Percentiles rank a stretch among this genome's conserved stretches.
Evolutionary conservation across 176 grass and related monocot species (phyloP).

Genomic region (Triticum timopheevii): DNA sequence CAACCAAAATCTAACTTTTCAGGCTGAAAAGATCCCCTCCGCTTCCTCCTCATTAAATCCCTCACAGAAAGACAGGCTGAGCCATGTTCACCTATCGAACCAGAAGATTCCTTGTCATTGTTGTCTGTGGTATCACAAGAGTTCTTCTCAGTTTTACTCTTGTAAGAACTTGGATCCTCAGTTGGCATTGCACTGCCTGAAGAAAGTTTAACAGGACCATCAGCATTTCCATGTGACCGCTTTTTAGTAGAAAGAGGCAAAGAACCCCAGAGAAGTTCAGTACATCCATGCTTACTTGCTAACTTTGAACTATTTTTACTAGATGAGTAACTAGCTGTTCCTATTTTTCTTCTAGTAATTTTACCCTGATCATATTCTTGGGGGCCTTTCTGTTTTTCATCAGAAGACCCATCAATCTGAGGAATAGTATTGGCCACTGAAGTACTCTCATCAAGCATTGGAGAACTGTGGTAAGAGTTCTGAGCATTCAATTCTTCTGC

Average conservation of each 20-base stretch:
- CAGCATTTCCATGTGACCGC: conserved; percentile 28
- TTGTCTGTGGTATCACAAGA: conserved; percentile 23
- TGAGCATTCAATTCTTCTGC: conserved; percentile 40
- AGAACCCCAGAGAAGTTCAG: conserved; percentile 56
- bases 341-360: conserved; percentile 34
- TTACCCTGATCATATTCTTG: conserved; percentile 40
- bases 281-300: conserved; percentile 41
- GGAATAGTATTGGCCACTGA: conserved; percentile 56
- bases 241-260: conserved; percentile 74
- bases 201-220: conserved; percentile 32
- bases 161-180: conserved; percentile 23
- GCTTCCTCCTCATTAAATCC: conserved; percentile 71
- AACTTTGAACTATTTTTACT: conserved; percentile 40
- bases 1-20: conserved; percentile 62
- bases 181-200: conserved; percentile 23
- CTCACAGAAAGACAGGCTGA: conserved; percentile 60
- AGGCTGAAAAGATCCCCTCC: conserved; percentile 46
- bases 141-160: conserved; percentile 32
- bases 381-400: conserved; percentile 49
- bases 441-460: conserved; percentile 28
- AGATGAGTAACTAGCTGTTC: background rate
- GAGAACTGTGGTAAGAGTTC: conserved; percentile 21
- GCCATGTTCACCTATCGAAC: conserved; percentile 33
- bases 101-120: conserved; percentile 43
- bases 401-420: conserved; percentile 84